Evolutionary conservation across 805 yeast species (phyloP).

Genomic region (Nakazawaea sp.): DNA sequence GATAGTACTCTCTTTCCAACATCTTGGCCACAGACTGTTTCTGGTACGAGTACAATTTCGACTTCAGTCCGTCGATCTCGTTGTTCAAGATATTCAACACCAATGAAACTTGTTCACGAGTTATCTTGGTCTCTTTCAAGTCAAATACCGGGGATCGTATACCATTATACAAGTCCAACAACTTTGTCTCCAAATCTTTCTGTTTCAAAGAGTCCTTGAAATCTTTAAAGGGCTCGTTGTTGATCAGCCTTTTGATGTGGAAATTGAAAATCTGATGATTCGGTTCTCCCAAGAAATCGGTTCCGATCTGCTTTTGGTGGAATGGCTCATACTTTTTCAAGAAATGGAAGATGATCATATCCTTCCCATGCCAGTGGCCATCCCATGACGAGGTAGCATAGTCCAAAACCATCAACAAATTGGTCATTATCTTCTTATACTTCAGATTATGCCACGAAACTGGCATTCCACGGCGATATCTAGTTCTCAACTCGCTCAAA

Average conservation of each 20-base stretch:
- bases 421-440: slow-evolving; percentile 25
- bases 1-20: slow-evolving; percentile 43
- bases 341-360: slow-evolving; percentile 15
- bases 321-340: slow-evolving; percentile 9
- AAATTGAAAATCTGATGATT: slow-evolving; percentile 15
- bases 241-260: slow-evolving; percentile 30
- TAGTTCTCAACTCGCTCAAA: slow-evolving; percentile 28
- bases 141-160: slow-evolving; percentile 25
- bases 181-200: slow-evolving; percentile 14
- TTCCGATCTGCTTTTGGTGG: not conserved
- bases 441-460: slow-evolving; percentile 26
- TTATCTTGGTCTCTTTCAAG: slow-evolving; percentile 13
- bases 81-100: slow-evolving; percentile 20
- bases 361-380: slow-evolving; percentile 5
- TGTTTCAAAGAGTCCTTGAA: not conserved
- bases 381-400: slow-evolving; percentile 33
- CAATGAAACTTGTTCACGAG: slow-evolving; percentile 15
- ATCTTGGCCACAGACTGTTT: slow-evolving; percentile 52
- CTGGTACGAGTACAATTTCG: slow-evolving; percentile 52
- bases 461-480: slow-evolving; percentile 25
- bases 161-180: slow-evolving; percentile 28
- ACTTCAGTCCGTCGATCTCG: slow-evolving; percentile 38
- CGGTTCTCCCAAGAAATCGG: slow-evolving; percentile 5
- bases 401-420: slow-evolving; percentile 35
- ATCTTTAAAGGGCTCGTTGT: slow-evolving; percentile 14